Evolutionary conservation across 768 basidiomycete genomes (phyloP).

Genomic region (Lactifluus volemus): DNA sequence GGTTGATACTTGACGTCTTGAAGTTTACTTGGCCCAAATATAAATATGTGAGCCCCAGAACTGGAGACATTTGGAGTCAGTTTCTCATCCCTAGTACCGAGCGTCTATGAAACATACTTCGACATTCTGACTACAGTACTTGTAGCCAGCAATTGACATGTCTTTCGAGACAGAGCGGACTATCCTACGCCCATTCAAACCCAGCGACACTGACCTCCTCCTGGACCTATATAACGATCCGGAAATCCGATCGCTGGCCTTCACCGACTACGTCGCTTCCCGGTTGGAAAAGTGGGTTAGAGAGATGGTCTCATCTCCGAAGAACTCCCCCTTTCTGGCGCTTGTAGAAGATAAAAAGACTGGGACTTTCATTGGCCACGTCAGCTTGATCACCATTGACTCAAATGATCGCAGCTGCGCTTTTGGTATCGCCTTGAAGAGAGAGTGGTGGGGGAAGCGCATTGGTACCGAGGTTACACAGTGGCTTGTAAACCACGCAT

Average conservation of each 20-base stretch:
- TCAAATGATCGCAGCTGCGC: neutral
- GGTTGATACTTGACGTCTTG: neutral
- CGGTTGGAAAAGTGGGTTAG: slow-evolving; percentile 5
- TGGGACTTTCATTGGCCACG: slow-evolving; percentile 10
- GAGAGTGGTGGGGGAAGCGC: slow-evolving; percentile 14
- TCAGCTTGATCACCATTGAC: neutral
- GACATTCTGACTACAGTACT: slow-evolving; percentile 15
- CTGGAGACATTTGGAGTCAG: neutral
- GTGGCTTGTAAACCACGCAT: slow-evolving; percentile 11
- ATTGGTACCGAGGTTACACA: slow-evolving; percentile 14
- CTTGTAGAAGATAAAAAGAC: slow-evolving; percentile 15
- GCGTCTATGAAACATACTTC: neutral
- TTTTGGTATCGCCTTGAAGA: slow-evolving; percentile 7
- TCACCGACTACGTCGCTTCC: slow-evolving; percentile 6
- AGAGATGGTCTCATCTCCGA: neutral
- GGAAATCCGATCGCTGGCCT: slow-evolving; percentile 11
- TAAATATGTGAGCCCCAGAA: neutral
- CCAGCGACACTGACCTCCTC: slow-evolving; percentile 8
- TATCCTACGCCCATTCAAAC: slow-evolving; percentile 2
- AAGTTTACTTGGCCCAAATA: neutral
- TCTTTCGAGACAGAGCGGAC: slow-evolving; percentile 2
- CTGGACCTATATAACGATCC: slow-evolving; percentile 7
- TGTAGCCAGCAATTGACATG: slow-evolving; percentile 2
- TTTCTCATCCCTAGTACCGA: neutral
- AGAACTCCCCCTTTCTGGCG: neutral